Percentiles rank a stretch among this genome's conserved stretches.
Conservation (phyloP, 148 eudicot genomes). For the Rhododendron henanense region DNA sequence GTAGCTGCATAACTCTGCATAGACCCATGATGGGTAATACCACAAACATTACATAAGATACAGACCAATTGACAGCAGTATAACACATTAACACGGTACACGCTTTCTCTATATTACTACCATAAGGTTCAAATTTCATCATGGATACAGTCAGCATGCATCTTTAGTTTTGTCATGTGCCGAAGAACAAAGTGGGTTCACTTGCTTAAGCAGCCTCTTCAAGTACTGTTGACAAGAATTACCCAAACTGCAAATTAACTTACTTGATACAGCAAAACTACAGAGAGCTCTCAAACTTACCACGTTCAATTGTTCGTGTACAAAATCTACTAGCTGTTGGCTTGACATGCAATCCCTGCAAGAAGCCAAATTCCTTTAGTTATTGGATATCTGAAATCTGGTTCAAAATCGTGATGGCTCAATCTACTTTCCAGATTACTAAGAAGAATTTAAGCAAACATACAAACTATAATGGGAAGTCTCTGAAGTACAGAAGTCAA, state of each 20-base stretch:
- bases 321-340: conserved; percentile 91
- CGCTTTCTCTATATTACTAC: neutral
- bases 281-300: conserved; percentile 30
- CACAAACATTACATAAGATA: neutral
- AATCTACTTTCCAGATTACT: neutral
- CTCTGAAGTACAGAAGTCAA: conserved; percentile 4
- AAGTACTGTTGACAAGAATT: neutral
- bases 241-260: neutral
- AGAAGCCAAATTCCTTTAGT: conserved; percentile 1
- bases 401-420: neutral
- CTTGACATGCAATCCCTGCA: conserved; percentile 98
- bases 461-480: neutral
- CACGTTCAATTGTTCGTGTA: conserved; percentile 64
- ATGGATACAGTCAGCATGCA: neutral
- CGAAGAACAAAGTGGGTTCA: neutral
- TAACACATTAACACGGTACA: neutral
- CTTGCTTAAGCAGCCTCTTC: conserved; percentile 11
- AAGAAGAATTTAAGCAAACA: neutral
- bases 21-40: neutral
- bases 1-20: neutral
- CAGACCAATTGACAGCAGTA: neutral
- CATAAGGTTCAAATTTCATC: neutral
- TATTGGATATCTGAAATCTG: neutral
- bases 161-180: neutral
- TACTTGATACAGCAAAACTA: neutral